Evolutionary conservation across 2,329 filamentous ascomycete genomes (phyloP), one percentile per base, ranked within the genome.

Genomic region (Botrytis byssoidea): DNA sequence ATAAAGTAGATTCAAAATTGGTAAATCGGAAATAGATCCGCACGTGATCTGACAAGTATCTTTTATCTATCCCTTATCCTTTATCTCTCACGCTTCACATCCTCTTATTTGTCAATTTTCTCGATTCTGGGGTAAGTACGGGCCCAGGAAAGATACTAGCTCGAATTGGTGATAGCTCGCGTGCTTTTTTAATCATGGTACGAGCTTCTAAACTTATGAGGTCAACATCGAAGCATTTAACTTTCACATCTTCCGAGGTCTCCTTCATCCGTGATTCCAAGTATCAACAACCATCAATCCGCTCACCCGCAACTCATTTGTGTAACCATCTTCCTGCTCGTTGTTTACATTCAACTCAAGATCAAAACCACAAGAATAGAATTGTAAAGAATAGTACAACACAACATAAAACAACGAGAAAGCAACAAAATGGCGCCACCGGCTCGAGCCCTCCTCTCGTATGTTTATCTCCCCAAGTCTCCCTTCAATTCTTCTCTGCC

Each of bases 381-480:
- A 44, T 20, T 37, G 22, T 10, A 59, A 4, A 20, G 5, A 40
- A 25, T 57, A 22, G n/a, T 42, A 59, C 35, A 29, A 10, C n/a
- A 44, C 14, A 57, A 35, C 14, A 20, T 16, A 25, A 59, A 61
- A 37, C 18, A 44, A 9, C 25, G 12, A 10, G 42, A 46, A 20
- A 7, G 25, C 12, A 42, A 18, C 40, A 70, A 46, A 42, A 71
- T 73, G 71, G 65, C 64, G 37, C 71, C 71, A 69, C 71, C 71
- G 42, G 51, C 71, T 40, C n/a, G 71, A 73, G 71, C 51, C n/a
- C 42, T 73, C 37, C 51, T 69, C n/a, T 73, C 64, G 64, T 73
- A 73, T 14, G 71, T 73, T 40, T 20, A 40, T 51, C 35, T 12
- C 29, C 29, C 18, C 63, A 9, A n/a, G 22, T 22, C 29, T 40